Conservation (phyloP, 2,329 filamentous ascomycete species). For the Beauveria sp. region DNA sequence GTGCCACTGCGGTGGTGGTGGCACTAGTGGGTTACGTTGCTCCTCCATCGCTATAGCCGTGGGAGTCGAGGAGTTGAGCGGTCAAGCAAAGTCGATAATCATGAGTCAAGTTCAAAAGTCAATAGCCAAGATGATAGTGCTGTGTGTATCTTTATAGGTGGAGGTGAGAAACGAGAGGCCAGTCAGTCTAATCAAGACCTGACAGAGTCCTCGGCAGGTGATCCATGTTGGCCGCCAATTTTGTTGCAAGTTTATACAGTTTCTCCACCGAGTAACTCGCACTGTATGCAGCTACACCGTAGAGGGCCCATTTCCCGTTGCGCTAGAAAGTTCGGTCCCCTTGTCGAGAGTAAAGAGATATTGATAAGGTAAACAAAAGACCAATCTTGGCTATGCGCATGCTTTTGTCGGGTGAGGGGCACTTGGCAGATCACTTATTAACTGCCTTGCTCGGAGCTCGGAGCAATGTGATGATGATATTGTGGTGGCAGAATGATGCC, state of each 20-base stretch:
- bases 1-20: not conserved
- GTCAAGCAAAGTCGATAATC: not conserved
- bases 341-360: not conserved
- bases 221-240: not conserved
- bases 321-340: not conserved
- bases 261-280: not conserved
- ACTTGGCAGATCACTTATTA: not conserved
- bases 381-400: not conserved
- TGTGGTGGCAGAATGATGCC: too few relatives aligned
- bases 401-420: not conserved
- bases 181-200: not conserved
- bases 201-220: not conserved
- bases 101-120: too few relatives aligned
- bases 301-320: constrained; percentile 5
- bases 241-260: not conserved
- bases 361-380: constrained; percentile 1
- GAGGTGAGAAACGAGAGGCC: not conserved
- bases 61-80: not conserved
- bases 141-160: not conserved
- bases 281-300: constrained; percentile 10
- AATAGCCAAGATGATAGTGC: not conserved
- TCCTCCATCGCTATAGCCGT: not conserved
- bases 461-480: too few relatives aligned
- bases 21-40: not conserved
- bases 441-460: too few relatives aligned